Conservation (phyloP, 352 stramenopile species). For the Blastocystis sp. region DNA sequence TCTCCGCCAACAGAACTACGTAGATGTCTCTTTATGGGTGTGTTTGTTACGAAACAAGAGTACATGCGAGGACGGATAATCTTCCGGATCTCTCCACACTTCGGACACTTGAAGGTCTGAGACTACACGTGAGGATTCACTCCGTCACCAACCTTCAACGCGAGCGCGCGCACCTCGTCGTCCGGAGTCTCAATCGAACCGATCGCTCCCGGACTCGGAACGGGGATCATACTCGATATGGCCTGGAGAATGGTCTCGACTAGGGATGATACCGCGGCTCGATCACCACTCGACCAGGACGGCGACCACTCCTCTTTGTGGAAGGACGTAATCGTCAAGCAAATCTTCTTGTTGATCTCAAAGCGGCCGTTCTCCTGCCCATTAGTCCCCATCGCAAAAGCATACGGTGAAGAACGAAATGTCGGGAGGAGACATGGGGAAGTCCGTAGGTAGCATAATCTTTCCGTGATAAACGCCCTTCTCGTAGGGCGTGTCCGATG, state of each 20-base stretch:
- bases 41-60: background rate
- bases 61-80: constrained; percentile 77
- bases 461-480: constrained; percentile 95
- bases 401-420: constrained; percentile 91
- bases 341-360: constrained; percentile 96
- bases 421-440: constrained; percentile 94
- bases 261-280: background rate
- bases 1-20: constrained; percentile 18
- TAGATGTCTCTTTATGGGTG: background rate
- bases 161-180: constrained; percentile 80
- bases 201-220: constrained; percentile 81
- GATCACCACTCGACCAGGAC: constrained; percentile 79
- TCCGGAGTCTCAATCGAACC: constrained; percentile 82
- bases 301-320: constrained; percentile 97
- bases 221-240: constrained; percentile 94
- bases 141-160: constrained; percentile 78
- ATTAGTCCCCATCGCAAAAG: background rate
- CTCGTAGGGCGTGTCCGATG: constrained; percentile 92
- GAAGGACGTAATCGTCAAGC: constrained; percentile 93
- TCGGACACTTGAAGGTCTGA: constrained; percentile 82
- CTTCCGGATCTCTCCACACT: constrained; percentile 80
- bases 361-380: constrained; percentile 89
- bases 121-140: constrained; percentile 77
- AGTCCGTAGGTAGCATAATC: constrained; percentile 91
- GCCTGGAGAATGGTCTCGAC: constrained; percentile 94